Percentiles rank a stretch among this genome's conserved stretches.
Evolutionary conservation across 1,139 yeast genomes (phyloP).

Genomic region (Saccharomyces hybrid): DNA sequence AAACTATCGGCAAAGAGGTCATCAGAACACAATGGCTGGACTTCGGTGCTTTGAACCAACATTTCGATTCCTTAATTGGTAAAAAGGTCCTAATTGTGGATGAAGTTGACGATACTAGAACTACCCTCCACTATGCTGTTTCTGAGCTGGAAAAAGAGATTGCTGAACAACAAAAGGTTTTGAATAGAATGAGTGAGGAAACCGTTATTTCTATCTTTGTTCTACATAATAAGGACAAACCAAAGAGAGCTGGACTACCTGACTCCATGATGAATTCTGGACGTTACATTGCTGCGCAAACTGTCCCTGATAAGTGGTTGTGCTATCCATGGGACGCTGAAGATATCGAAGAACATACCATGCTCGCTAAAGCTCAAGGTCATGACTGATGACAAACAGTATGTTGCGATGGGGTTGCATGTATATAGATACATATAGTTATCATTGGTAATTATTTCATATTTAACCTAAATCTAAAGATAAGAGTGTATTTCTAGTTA

Average conservation of each 20-base stretch:
- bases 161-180: constrained; percentile 39
- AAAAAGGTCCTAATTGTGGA: constrained; percentile 80
- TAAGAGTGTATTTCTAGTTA: not conserved
- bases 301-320: constrained; percentile 52
- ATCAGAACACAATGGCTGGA: constrained; percentile 96
- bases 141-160: constrained; percentile 83
- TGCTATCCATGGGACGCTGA: constrained; percentile 63
- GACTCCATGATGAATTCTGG: constrained; percentile 40
- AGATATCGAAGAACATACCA: constrained; percentile 79
- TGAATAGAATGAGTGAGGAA: constrained; percentile 31
- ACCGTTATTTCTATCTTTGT: constrained; percentile 52
- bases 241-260: constrained; percentile 48
- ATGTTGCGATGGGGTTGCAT: not conserved
- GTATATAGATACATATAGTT: not conserved
- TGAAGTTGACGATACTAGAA: constrained; percentile 94
- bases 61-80: constrained; percentile 62
- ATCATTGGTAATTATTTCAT: not conserved
- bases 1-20: constrained; percentile 73
- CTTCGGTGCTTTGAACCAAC: constrained; percentile 50
- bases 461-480: not conserved
- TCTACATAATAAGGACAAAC: constrained; percentile 50
- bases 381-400: constrained; percentile 27
- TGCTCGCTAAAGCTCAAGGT: constrained; percentile 66
- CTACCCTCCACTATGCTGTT: constrained; percentile 87
- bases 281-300: constrained; percentile 45